Evolutionary conservation across 192 early-diverging fungal species (phyloP), one percentile per base, ranked within the genome.

Genomic region (Spinellus fusiger): DNA sequence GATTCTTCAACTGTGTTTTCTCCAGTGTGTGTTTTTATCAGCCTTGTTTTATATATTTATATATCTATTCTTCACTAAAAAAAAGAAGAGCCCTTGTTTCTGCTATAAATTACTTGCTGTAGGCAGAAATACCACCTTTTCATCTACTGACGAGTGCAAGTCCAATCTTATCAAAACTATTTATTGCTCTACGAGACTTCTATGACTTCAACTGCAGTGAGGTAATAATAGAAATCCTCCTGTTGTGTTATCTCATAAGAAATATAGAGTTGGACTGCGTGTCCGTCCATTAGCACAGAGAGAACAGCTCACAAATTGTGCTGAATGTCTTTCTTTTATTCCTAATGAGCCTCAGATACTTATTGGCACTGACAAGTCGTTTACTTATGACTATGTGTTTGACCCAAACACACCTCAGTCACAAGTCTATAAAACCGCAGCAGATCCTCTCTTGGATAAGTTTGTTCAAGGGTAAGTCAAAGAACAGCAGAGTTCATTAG

Each of bases 281-380:
- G 82, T 93, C 18, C 79, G 92, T 29, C 92, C 92, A 26, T 73
- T 92, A 33, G 84, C 75, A 28, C 71, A 78, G 4, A 90, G 91
- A 68, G 92, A 94, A 68, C 71, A 78, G 23, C 76, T 86, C n/a
- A 75, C 73, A 54, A 84, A 80, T 65, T 80, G 81, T 54, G 74
- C 68, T 10, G 84, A 85, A 73, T 85, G 83, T 49, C 65, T 85
- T 40, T 66, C 78, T 5, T 75, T 75, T 59, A 78, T 85, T 28
- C 78, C 79, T 2, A 78, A 77, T 53, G 80, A 84, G 18, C 78
- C 85, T 0, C 85, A 84, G 60, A 71, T 88, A 15, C 64, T 84
- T 10, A 75, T 88, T 27, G 83, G 80, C 15, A 73, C 74, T 0
- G 84, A 86, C 49, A 77, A 78, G 46, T 81, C 82, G 7, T 86